These are phyloP conservation scores for Yarrowia galli DNA, from an alignment of 1,139 yeast genomes.

Conservation along the genomic window DNA sequence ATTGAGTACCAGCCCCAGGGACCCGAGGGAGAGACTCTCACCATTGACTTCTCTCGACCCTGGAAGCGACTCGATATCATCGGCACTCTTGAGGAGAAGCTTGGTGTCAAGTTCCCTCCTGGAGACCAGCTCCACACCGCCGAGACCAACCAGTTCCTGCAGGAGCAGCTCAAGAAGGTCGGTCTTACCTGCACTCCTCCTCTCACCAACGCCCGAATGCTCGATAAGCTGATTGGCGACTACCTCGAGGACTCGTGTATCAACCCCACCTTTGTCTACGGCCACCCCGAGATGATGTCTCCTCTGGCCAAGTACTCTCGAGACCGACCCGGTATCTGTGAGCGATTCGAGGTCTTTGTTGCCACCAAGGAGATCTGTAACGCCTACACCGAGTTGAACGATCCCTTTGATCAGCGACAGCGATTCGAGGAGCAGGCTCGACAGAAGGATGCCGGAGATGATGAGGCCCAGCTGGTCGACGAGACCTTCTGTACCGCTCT, in stretches of 20 bases:
- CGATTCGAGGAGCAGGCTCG: slow-evolving; percentile 99
- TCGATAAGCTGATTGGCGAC: slow-evolving; percentile 97
- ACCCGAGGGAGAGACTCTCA: slow-evolving; percentile 78
- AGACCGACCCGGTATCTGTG: slow-evolving; percentile 91
- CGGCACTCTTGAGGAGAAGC: slow-evolving; percentile 88
- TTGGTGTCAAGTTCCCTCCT: slow-evolving; percentile 89
- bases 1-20: slow-evolving; percentile 88
- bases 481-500: slow-evolving; percentile 97
- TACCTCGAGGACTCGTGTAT: slow-evolving; percentile 84
- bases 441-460: slow-evolving; percentile 99
- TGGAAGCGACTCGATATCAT: slow-evolving; percentile 99
- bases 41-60: slow-evolving; percentile 90
- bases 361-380: slow-evolving; percentile 98
- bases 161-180: slow-evolving; percentile 76
- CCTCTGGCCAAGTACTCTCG: slow-evolving; percentile 98
- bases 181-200: slow-evolving; percentile 95
- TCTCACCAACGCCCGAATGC: slow-evolving; percentile 96
- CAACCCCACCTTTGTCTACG: slow-evolving; percentile 97
- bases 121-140: slow-evolving; percentile 94
- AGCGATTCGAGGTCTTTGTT: slow-evolving; percentile 97
- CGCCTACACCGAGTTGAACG: slow-evolving; percentile 98
- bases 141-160: slow-evolving; percentile 91
- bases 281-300: slow-evolving; percentile 99
- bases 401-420: slow-evolving; percentile 96
- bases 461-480: slow-evolving; percentile 95